Conservation (phyloP, 345 rosid genomes). For the rapeseed (Brassica napus) region DNA sequence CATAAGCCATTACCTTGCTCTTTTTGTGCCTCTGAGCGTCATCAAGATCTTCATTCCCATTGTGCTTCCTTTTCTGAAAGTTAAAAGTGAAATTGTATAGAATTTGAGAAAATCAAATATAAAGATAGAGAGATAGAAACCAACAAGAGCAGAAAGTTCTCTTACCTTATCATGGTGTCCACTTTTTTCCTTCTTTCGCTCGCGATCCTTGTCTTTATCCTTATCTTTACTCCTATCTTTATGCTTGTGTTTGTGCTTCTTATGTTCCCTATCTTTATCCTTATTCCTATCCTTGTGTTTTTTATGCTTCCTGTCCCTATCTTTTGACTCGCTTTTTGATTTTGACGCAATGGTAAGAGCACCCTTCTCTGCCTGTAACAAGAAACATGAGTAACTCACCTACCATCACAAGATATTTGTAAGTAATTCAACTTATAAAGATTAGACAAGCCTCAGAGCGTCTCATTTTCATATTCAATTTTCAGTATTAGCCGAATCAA, state of each 20-base stretch:
- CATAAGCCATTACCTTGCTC: conserved; percentile 58
- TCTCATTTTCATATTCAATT: background rate
- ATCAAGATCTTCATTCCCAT: conserved; percentile 69
- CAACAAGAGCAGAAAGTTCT: conserved; percentile 32
- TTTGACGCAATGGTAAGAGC: conserved; percentile 69
- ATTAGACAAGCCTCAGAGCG: background rate
- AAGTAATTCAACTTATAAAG: background rate
- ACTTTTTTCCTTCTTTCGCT: conserved; percentile 73
- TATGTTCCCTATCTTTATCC: conserved; percentile 85
- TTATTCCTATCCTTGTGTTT: conserved; percentile 78
- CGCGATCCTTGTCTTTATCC: conserved; percentile 71
- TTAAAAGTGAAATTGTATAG: conserved; percentile 2
- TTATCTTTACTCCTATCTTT: conserved; percentile 82
- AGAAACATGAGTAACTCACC: background rate
- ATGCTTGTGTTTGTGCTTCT: conserved; percentile 84
- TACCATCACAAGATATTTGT: conserved; percentile 11
- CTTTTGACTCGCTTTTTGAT: conserved; percentile 67
- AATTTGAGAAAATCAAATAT: background rate
- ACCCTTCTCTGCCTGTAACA: conserved; percentile 70
- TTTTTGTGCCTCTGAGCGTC: conserved; percentile 81
- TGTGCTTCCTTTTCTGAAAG: conserved; percentile 88
- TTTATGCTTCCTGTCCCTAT: conserved; percentile 83
- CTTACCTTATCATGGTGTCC: conserved; percentile 77
- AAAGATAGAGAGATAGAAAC: background rate
- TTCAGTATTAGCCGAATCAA: background rate